Conservation (phyloP, 2,329 filamentous ascomycete species). For the Sclerotiophoma versabilis region DNA sequence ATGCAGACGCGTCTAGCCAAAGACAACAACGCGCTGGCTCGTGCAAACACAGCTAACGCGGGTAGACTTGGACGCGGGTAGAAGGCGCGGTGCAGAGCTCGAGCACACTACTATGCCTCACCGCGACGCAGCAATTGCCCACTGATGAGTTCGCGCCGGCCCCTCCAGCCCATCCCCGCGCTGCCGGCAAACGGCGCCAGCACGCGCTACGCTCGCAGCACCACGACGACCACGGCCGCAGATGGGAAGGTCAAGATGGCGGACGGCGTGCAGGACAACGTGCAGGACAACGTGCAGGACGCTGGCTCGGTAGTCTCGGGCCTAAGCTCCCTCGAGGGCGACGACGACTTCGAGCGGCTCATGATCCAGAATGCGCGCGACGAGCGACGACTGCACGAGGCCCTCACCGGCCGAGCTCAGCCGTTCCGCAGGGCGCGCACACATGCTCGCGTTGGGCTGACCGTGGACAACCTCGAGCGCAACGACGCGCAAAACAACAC, state of each 20-base stretch:
- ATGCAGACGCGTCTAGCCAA: conserved; percentile 28
- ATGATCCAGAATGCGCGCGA: conserved; percentile 56
- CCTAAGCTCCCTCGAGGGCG: conserved; percentile 51
- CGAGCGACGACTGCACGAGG: conserved; percentile 49
- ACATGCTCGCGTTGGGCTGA: conserved; percentile 50
- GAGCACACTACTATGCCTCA: conserved; percentile 23
- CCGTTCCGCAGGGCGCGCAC: conserved; percentile 55
- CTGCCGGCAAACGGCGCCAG: conserved; percentile 34
- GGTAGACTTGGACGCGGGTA: no score
- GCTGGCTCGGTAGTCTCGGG: conserved; percentile 38
- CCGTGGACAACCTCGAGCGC: conserved; percentile 54
- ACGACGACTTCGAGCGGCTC: conserved; percentile 54
- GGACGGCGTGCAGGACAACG: conserved; percentile 27
- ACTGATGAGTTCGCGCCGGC: conserved; percentile 46
- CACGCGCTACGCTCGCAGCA: conserved; percentile 35
- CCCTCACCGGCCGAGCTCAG: conserved; percentile 40
- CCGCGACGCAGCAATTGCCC: conserved; percentile 11
- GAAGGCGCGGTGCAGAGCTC: no score
- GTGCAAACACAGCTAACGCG: conserved; percentile 8
- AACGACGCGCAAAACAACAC: conserved; percentile 33
- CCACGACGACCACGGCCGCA: conserved; percentile 18
- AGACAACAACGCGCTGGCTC: conserved; percentile 26
- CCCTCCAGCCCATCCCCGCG: conserved; percentile 43
- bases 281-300: conserved; percentile 33
- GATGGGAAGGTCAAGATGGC: conserved; percentile 34